Evolutionary conservation across 192 early-diverging fungal genomes (phyloP), one percentile per base, ranked within the genome.

Genomic region (Dissophora ornata): DNA sequence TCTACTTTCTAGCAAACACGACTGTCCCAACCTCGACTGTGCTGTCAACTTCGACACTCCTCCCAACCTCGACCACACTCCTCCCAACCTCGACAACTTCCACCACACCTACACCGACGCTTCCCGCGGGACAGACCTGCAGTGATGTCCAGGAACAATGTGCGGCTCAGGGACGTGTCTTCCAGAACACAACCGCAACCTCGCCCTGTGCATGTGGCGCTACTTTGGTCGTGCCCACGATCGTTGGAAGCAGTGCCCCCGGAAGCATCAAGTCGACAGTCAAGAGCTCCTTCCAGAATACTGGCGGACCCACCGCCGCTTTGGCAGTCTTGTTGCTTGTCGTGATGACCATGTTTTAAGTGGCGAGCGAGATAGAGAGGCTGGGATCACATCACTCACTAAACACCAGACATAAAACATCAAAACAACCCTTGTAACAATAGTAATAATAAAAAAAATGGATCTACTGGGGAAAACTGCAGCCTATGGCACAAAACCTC

Each of bases 141-240:
- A 38, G 52, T 11, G 71, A 74, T 18, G 42, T 74, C 24, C 36
- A 60, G 47, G 55, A 74, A 22, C 71, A 74, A 24, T 74, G 71
- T 60, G 71, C 62, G 22, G 62, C 71, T 10, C 71, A 74, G 28
- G 51, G 71, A n/a, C 57, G 41, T 19, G 56, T 12, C 25, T 74
- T 36, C 22, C 28, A 44, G 22, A 29, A 64, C 4, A 38, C 62
- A 2, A 66, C 71, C 1, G 48, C 41, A 22, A 59, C 54, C 1
- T 29, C 56, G 12, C 47, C 62, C 38, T 74, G 71, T 15, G 24
- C 62, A 10, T 74, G 63, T 55, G 71, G 63, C 4, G 57, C 30
- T 0, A 12, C 56, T 0, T 19, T 66, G 33, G 33, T 67, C 12
- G 24, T 66, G 21, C 71, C 62, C 1, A 75, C 40, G 16, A 50